Evolutionary conservation across 768 basidiomycete species (phyloP), one percentile per base, ranked within the genome.

Genomic region (Paxillus ammoniavirescens): DNA sequence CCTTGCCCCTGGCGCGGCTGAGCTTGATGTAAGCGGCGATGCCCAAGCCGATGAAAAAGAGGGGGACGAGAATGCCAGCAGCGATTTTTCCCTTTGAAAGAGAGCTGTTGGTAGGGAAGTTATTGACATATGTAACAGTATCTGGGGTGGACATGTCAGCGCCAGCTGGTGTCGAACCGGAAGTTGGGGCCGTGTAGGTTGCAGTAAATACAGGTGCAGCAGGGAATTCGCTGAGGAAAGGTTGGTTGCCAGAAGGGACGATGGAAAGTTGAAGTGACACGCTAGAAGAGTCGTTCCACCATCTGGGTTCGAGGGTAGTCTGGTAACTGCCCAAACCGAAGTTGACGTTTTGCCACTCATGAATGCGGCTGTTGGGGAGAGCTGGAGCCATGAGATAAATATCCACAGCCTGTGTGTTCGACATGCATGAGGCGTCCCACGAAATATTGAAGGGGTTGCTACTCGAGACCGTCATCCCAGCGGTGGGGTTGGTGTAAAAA

Each of bases 171-270:
- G 71, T 60, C 10, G 66, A 54, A 7, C 79, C 80, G 4, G 69
- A 62, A 6, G 74, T 57, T 0, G 80, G 71, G 1, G 75, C 57
- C 4, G 75, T 66, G 67, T 84, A 87, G 1, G 82, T 87, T 0
- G 83, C 86, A 9, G 75, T 82, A 62, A 89, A 84, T 51, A 90
- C 67, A 42, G 90, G 90, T 0, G 85, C 89, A 8, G 83, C 82
- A 23, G 86, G 82, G 37, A 82, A 67, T 40, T 74, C 68, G 47
- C 76, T 72, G 23, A 80, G 64, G 74, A 84, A 86, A 4, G 78
- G 69, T 2, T 80, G 77, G 5, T 73, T 55, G 21, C 78, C 80
- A 7, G 75, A 60, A 1, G 77, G 59, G 41, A 89, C 75, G 61
- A 91, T 84, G 44, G 73, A 68, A 52, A 91, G 64, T 61, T 90